Base-by-base conservation (phyloP, 2,329 filamentous ascomycete species). In the Sclerotiophoma versabilis region DNA sequence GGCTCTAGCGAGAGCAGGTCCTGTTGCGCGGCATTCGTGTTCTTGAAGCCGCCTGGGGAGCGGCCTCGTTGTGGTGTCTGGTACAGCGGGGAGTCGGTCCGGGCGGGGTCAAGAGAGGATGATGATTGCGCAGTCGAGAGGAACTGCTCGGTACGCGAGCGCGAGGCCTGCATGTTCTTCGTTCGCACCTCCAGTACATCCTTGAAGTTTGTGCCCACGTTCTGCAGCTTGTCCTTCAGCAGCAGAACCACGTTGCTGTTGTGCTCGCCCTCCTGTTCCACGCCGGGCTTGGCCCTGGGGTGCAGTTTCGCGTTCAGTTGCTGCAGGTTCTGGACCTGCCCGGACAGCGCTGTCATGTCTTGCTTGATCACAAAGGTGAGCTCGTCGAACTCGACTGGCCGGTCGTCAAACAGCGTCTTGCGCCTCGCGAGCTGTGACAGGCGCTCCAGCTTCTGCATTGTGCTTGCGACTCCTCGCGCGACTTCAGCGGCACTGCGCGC, bases 301-400 rank as follows among this genome's bases (percentile, higher is more conserved):
- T 93, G 89, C 75, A 93, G 88, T 54, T 90, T 84, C 48, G 87
- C 85, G 12, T 92, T 89, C 38, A 97, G 82, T 6, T 83, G 79
- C 72, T 96, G 91, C n/a, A 99, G 81, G 9, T 83, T 82, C 38
- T 90, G 89, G 66, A 98, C 98, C 71, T 96, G 90, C 63, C 92
- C 87, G 76, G 97, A 98, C 53, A 91, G 76, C 4, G 83, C 87
- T 1, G 92, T 91, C 46, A 98, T 85, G 70, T 98, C 93, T 81
- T 98, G 93, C 79, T 98, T 98, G 81, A 98, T 97, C 71, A 98
- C 90, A 71, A 93, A 97, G 7, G 93, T 97, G 74, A 97, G 86
- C 76, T 98, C 92, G 75, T 95, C 95, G 75, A 98, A 97, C 77
- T 99, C 95, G 49, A 97, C 91, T 0, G 95, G 92, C 73, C 91